Evolutionary conservation across 371 early-diverging fungal genomes (phyloP), one percentile per base, ranked within the genome.

Genomic region (Cokeromyces recurvatus): DNA sequence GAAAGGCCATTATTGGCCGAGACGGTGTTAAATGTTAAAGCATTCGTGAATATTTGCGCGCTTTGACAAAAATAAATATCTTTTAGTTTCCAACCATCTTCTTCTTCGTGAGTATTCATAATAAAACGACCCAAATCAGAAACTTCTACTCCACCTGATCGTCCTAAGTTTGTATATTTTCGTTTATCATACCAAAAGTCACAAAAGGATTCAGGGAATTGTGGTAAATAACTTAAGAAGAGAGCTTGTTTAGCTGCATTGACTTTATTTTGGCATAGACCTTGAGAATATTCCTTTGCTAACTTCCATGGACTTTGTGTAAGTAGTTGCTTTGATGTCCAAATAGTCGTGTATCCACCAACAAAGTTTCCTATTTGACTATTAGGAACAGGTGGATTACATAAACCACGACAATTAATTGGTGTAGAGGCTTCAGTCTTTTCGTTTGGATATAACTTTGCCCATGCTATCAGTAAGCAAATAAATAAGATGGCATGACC

Each of bases 321-420:
- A 12, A 4, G 12, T 17, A 48, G 24, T 38, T 49, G 19, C 20
- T 46, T 12, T 25, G 19, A 32, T 32, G 46, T 46, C 60, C 65
- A 67, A 6, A 51, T 14, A 25, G 45, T 45, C 2, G 21, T 46
- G 34, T 60, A 61, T 4, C 41, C 27, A 16, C 74, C 71, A 7
- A 68, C 60, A 57, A 51, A 70, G 38, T 74, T 74, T 14, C 74
- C 74, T 20, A 70, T 51, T 21, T 62, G 59, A 35, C 56, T 44
- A 4, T 44, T 25, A 6, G 62, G 47, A 14, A 66, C 40, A 19
- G 55, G 43, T n/a, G 68, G 68, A 22, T 65, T 38, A 46, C 73
- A 70, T 17, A 57, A 44, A 2, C 29, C 15, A 7, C 74, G 65
- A 16, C 61, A 62, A 27, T 74, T 70, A 45, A 70, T 43, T 7